Evolutionary conservation across 352 stramenopile genomes (phyloP).

Genomic region (Globisporangium okanoganense): DNA sequence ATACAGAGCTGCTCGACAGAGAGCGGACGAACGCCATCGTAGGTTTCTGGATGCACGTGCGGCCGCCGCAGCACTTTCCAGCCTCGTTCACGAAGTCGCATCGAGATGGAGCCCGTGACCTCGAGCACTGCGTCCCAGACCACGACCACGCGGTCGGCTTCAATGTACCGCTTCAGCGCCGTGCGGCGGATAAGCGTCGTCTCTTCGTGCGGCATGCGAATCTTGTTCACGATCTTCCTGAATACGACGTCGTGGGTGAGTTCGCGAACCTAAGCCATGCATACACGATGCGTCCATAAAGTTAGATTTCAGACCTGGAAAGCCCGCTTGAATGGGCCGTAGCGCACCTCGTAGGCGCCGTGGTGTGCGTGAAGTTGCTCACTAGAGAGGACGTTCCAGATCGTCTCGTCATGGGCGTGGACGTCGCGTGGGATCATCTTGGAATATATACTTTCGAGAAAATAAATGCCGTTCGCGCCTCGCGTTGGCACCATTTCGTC

Average conservation of each 20-base stretch:
- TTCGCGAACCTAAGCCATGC: conserved; percentile 3
- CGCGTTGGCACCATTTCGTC: not conserved
- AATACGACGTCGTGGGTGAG: not conserved
- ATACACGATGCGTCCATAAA: not conserved
- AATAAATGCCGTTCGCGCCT: conserved; percentile 18
- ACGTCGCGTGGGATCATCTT: not conserved
- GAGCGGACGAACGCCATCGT: not conserved
- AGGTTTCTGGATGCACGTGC: not conserved
- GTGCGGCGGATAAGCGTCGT: conserved; percentile 3
- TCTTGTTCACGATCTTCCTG: conserved; percentile 8
- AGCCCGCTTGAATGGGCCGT: too few relatives aligned
- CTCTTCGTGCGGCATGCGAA: not conserved
- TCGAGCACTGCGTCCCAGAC: conserved; percentile 11
- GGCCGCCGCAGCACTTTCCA: conserved; percentile 9
- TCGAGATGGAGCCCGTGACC: conserved; percentile 4
- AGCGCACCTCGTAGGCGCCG: conserved; percentile 5
- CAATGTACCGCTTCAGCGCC: conserved; percentile 7
- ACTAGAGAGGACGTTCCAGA: not conserved
- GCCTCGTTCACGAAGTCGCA: conserved; percentile 8
- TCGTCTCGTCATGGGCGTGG: not conserved
- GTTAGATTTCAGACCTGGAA: too few relatives aligned
- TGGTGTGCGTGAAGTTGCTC: not conserved
- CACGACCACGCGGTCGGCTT: not conserved
- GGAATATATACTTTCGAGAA: conserved; percentile 11
- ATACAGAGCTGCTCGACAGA: conserved; percentile 1